A percentile compares a stretch with the other conserved stretches of the same genome.
These are phyloP conservation scores for Naganishia friedmannii DNA, from an alignment of 768 basidiomycete genomes.

Conservation along the genomic window DNA sequence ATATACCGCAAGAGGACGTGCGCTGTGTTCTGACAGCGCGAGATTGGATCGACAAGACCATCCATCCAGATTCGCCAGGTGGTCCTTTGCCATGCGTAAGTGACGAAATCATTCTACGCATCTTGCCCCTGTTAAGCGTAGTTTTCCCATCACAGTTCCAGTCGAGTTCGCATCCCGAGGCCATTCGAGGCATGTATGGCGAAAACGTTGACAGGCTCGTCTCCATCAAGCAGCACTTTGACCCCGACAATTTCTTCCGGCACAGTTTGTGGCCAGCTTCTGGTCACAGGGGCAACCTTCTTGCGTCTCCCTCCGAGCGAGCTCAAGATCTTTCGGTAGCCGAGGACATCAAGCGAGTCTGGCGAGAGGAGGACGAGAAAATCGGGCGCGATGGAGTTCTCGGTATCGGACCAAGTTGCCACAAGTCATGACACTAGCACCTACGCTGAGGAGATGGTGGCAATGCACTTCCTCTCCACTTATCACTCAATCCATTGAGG, in stretches of 20 bases:
- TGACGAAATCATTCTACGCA: slow-evolving; percentile 29
- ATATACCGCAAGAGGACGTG: slow-evolving; percentile 65
- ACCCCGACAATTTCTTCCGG: slow-evolving; percentile 71
- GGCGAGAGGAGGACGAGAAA: slow-evolving; percentile 18
- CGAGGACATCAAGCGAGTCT: slow-evolving; percentile 7
- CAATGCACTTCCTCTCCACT: too few relatives aligned
- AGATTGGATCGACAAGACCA: slow-evolving; percentile 78
- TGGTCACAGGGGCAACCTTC: slow-evolving; percentile 8
- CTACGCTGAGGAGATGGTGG: background rate
- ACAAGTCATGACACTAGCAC: background rate
- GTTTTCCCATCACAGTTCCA: slow-evolving; percentile 40
- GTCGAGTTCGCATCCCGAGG: slow-evolving; percentile 40
- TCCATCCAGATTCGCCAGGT: slow-evolving; percentile 69
- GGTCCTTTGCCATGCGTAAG: slow-evolving; percentile 81
- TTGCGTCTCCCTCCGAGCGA: background rate
- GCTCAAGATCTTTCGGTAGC: background rate
- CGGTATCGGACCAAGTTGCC: background rate
- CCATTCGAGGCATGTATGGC: slow-evolving; percentile 57
- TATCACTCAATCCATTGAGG: background rate
- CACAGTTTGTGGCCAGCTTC: slow-evolving; percentile 72
- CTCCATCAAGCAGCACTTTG: slow-evolving; percentile 70
- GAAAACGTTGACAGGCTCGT: slow-evolving; percentile 69
- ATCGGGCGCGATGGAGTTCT: slow-evolving; percentile 20
- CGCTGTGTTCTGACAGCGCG: slow-evolving; percentile 79
- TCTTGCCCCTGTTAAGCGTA: background rate